Evolutionary conservation across 768 basidiomycete species (phyloP).

Genomic region (Phylloporus sp.): DNA sequence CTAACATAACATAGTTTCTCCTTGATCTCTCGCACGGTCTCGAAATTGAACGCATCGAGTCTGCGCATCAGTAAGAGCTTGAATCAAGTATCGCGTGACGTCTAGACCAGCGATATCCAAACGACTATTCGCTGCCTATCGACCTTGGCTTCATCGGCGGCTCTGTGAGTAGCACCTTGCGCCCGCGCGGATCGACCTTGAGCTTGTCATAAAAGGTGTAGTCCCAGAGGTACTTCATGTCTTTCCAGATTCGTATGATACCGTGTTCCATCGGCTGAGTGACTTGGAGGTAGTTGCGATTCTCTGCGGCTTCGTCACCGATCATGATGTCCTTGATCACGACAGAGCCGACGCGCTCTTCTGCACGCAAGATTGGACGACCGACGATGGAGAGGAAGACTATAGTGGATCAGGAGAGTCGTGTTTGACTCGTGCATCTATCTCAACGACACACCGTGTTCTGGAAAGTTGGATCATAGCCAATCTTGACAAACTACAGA

Average conservation of each 20-base stretch:
- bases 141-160: constrained; percentile 96
- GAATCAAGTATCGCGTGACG: constrained; percentile 97
- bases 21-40: constrained; percentile 98
- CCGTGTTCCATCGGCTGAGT: constrained; percentile 99
- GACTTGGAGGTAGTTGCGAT: constrained; percentile 93
- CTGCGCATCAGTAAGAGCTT: constrained; percentile 99
- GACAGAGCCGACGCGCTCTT: constrained; percentile 85
- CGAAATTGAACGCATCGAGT: constrained; percentile 99
- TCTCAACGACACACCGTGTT: constrained; percentile 59
- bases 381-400: constrained; percentile 98
- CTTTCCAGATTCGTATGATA: constrained; percentile 98
- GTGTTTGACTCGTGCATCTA: not conserved
- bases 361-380: constrained; percentile 93
- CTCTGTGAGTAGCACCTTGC: constrained; percentile 92
- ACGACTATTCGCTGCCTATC: constrained; percentile 93
- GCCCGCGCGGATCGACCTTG: constrained; percentile 77
- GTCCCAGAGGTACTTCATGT: constrained; percentile 98
- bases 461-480: constrained; percentile 92
- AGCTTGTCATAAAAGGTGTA: constrained; percentile 98
- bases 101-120: constrained; percentile 98
- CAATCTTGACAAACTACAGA: constrained; percentile 84
- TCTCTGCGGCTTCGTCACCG: constrained; percentile 93
- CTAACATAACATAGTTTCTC: constrained; percentile 98
- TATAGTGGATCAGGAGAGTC: constrained; percentile 28
- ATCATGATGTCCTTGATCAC: constrained; percentile 97